Base-by-base conservation (phyloP, 129 eudicot species). In the Pseudognaphalium luteoalbum region DNA sequence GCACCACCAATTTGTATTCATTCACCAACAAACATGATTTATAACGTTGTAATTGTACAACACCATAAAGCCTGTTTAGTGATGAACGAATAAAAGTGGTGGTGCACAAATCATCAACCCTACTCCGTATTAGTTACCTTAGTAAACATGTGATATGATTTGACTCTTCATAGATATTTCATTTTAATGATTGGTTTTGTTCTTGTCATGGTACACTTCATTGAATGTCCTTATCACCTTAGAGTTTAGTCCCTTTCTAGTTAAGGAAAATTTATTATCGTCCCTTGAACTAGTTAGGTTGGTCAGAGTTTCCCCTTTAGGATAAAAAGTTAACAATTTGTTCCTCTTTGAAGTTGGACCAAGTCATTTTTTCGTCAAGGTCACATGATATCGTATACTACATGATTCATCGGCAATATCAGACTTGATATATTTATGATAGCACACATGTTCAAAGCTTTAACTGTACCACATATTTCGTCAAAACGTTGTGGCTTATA, bases 221-320 rank as follows among this genome's bases (percentile, higher is more conserved):
- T 34, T 65, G 66, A 76, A 16, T 33, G 22, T 66, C 32, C 57
- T 19, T 76, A 51, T 76, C 73, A 21, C 65, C 15, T 32, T 76
- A 32, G 80, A 32, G 66, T 75, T 30, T 64, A 32, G 52, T 39
- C 34, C 41, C 44, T 75, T 75, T 65, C 79, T 14, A n/a, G 32
- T 51, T 52, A 51, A 50, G 54, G 39, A 35, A 33, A 66, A 4
- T 51, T 54, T 52, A 51, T 20, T 25, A 66, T 39, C 42, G 59
- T 42, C 44, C 68, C 81, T 77, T 77, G 54, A 56, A 77, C 75
- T 77, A 68, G 12, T 57, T 68, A 25, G 32, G 34, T 77, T 68
- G 74, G 74, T 76, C 22, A 76, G 33, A 56, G 54, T 76, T 52
- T 29, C 74, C 76, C 51, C 47, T 37, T 39, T 54, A 67, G 67